Evolutionary conservation across 1,284 basidiomycete genomes (phyloP), one percentile per base, ranked within the genome.

Genomic region (Ceratobasidium papillatum): DNA sequence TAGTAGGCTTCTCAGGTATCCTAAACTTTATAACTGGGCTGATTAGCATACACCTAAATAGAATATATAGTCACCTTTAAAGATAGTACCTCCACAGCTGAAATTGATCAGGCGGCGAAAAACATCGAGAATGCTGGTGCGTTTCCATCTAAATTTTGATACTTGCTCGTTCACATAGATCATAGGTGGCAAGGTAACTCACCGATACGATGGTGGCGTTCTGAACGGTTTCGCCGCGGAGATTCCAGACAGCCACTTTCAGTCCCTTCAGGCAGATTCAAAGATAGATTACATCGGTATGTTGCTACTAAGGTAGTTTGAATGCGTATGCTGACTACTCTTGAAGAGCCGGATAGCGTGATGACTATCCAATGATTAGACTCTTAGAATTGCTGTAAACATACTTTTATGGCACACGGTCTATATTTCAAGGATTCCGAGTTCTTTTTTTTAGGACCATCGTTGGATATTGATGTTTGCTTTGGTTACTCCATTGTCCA

Each of bases 51-150:
- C 14, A 14, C 25, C 32, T 14, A 9, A 2, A 12, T n/a, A 75
- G 68, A 25, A 22, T 75, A 54, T 51, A 75, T 75, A 25, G 58
- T 75, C 34, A 27, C 45, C 25, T 75, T 75, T 58, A 75, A 75
- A 49, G 58, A 75, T 3, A 36, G 32, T 22, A 51, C 58, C 25
- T 27, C 73, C 22, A n/a, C 32, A 34, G 22, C 49, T 25, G 47
- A 74, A 41, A 66, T 74, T 9, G 58, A 63, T 22, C 49, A 65
- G 30, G 32, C 49, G 27, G 62, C 36, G 17, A 12, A 43, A 25
- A 36, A 47, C 3, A 11, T 73, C 43, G 54, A 73, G 30, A 32
- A 25, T 22, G 27, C 19, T 14, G 59, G 58, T 41, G 41, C 2
- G 43, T 2, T 14, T 19, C 27, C 19, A n/a, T 56, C 14, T 38